These are phyloP conservation scores for Umbelopsis isabellina DNA, from an alignment of 192 early-diverging fungal genomes.

Conservation along the genomic window DNA sequence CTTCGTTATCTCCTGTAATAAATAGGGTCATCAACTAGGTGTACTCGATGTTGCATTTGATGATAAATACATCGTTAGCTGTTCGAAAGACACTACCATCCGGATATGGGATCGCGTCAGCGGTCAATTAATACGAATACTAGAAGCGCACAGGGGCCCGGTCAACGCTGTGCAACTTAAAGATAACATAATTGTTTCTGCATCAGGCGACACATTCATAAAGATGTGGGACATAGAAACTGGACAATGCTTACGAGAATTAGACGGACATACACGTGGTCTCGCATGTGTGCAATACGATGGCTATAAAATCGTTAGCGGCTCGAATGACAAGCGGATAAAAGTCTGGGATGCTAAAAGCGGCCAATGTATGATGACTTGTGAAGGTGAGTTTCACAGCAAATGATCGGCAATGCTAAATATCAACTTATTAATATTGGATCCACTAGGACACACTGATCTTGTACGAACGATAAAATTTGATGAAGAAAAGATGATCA, in stretches of 20 bases:
- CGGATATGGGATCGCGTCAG: constrained; percentile 82
- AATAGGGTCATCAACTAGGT: constrained; percentile 72
- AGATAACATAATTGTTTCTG: constrained; percentile 69
- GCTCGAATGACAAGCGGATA: constrained; percentile 81
- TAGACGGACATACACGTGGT: constrained; percentile 79
- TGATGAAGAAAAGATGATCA: constrained; percentile 72
- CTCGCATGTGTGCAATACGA: constrained; percentile 93
- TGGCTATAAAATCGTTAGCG: constrained; percentile 79
- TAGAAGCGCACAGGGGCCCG: constrained; percentile 89
- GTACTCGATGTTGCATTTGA: constrained; percentile 91
- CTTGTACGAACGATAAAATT: constrained; percentile 88
- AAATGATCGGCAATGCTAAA: background rate
- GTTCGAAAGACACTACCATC: constrained; percentile 94
- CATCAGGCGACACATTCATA: constrained; percentile 82
- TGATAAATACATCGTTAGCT: constrained; percentile 75
- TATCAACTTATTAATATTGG: background rate
- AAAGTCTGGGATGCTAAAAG: constrained; percentile 72
- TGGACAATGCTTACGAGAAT: constrained; percentile 65
- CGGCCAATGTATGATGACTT: constrained; percentile 54
- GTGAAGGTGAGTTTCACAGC: constrained; percentile 38
- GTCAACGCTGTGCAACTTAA: constrained; percentile 94
- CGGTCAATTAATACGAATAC: constrained; percentile 63
- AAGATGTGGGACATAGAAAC: constrained; percentile 81
- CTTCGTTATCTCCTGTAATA: background rate
- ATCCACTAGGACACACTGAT: constrained; percentile 62